Percentiles rank a stretch among this genome's conserved stretches.
Conservation (phyloP, 2,329 filamentous ascomycete genomes). For the Emergomyces africanus region DNA sequence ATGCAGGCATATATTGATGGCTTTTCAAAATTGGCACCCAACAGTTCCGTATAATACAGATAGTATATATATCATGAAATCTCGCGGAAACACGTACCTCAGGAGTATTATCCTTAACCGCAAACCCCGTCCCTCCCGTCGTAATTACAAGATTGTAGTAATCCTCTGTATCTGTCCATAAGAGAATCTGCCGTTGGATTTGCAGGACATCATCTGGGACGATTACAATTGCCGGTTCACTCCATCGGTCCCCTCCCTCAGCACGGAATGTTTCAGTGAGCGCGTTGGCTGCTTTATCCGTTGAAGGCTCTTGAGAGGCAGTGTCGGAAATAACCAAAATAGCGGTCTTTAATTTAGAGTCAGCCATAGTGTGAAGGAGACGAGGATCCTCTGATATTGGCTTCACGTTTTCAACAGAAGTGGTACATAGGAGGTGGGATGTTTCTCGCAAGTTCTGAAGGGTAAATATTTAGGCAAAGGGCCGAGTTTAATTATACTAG, state of each 20-base stretch:
- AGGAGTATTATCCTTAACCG: constrained; percentile 70
- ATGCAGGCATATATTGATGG: not conserved
- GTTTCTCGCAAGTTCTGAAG: not conserved
- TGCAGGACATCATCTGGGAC: constrained; percentile 62
- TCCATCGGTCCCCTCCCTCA: constrained; percentile 60
- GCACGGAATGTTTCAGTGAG: constrained; percentile 57
- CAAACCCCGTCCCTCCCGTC: constrained; percentile 89
- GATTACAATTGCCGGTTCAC: constrained; percentile 55
- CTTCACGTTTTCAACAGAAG: not conserved
- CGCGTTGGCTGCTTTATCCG: constrained; percentile 58
- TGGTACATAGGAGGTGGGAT: not conserved
- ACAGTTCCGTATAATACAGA: not conserved
- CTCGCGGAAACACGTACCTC: constrained; percentile 48
- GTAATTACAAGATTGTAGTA: constrained; percentile 66
- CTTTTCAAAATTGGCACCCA: not conserved
- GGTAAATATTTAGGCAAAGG: no score
- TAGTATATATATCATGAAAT: constrained; percentile 4
- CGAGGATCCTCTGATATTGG: constrained; percentile 1
- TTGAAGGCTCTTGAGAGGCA: constrained; percentile 62
- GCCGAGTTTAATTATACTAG: no score
- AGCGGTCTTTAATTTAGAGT: constrained; percentile 48
- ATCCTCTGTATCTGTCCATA: constrained; percentile 57
- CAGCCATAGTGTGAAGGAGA: constrained; percentile 15
- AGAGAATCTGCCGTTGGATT: constrained; percentile 60
- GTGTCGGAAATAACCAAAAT: constrained; percentile 88